Evolutionary conservation across 306 rosid genomes (phyloP).

Genomic region (Vigna reflexopilosa): DNA sequence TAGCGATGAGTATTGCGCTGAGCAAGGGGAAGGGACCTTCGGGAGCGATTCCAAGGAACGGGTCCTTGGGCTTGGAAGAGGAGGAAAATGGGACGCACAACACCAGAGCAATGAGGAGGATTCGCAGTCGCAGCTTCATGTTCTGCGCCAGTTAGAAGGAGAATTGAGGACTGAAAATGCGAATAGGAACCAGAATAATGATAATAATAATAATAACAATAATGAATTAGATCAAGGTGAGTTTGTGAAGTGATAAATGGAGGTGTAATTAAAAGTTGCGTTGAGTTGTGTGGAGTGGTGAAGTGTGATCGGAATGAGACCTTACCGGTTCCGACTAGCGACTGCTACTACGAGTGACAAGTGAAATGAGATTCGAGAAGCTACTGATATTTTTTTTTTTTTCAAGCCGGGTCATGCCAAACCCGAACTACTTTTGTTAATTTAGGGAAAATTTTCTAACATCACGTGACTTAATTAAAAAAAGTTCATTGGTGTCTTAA

Average conservation of each 20-base stretch:
- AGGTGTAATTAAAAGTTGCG: neutral
- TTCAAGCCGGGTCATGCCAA: neutral
- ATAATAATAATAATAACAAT: no score
- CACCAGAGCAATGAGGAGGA: slow-evolving; percentile 38
- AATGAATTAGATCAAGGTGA: slow-evolving; percentile 31
- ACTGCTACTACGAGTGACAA: slow-evolving; percentile 24
- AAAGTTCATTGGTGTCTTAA: no score
- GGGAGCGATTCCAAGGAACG: slow-evolving; percentile 79
- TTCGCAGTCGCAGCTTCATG: slow-evolving; percentile 43
- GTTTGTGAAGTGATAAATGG: slow-evolving; percentile 18
- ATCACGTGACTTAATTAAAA: neutral
- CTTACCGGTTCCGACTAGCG: slow-evolving; percentile 32
- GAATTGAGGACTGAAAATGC: neutral
- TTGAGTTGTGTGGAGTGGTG: neutral
- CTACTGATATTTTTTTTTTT: neutral
- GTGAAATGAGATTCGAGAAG: slow-evolving; percentile 31
- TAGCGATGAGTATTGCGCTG: neutral
- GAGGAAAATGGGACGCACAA: slow-evolving; percentile 52
- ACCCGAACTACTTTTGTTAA: neutral
- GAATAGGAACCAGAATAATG: neutral
- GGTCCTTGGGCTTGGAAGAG: slow-evolving; percentile 55
- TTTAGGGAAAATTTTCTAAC: neutral
- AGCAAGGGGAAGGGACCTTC: slow-evolving; percentile 54
- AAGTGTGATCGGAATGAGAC: neutral
- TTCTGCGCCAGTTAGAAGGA: slow-evolving; percentile 29